Evolutionary conservation across 1,284 basidiomycete species (phyloP).

Genomic region (Exsudoporus floridanus): DNA sequence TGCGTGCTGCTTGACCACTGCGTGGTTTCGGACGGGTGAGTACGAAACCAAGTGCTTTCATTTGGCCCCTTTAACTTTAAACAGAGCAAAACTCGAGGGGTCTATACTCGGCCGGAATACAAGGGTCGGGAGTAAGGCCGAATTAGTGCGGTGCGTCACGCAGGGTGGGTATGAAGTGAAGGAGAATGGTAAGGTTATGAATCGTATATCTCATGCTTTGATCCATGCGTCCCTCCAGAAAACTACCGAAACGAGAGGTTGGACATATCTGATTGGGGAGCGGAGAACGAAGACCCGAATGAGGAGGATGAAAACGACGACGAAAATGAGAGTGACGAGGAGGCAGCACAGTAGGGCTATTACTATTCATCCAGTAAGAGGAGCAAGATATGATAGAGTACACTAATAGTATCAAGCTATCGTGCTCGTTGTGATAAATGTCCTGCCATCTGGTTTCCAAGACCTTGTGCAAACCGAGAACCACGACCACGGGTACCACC

Average conservation of each 20-base stretch:
- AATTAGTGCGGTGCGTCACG: constrained; percentile 81
- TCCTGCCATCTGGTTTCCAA: constrained; percentile 73
- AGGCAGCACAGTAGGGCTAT: not conserved
- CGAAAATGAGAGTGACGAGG: constrained; percentile 21
- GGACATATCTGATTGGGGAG: constrained; percentile 62
- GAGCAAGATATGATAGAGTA: constrained; percentile 4
- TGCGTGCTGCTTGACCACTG: constrained; percentile 92
- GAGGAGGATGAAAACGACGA: constrained; percentile 35
- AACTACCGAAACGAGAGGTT: constrained; percentile 64
- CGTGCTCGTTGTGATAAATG: constrained; percentile 21
- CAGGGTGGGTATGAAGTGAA: constrained; percentile 85
- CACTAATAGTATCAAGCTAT: constrained; percentile 10
- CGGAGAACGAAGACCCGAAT: constrained; percentile 35
- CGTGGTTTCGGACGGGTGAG: constrained; percentile 81
- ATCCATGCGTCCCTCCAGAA: constrained; percentile 38
- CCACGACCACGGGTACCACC: constrained; percentile 68
- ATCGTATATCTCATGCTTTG: not conserved
- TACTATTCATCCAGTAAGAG: not conserved
- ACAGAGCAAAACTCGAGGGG: constrained; percentile 86
- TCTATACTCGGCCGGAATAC: constrained; percentile 85
- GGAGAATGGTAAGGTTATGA: constrained; percentile 56
- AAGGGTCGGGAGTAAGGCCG: constrained; percentile 76
- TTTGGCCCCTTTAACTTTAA: constrained; percentile 1
- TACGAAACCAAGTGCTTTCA: not conserved
- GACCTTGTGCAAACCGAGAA: constrained; percentile 73